Evolutionary conservation across 1,139 yeast species (phyloP).

Genomic region (Neolecta irregularis): DNA sequence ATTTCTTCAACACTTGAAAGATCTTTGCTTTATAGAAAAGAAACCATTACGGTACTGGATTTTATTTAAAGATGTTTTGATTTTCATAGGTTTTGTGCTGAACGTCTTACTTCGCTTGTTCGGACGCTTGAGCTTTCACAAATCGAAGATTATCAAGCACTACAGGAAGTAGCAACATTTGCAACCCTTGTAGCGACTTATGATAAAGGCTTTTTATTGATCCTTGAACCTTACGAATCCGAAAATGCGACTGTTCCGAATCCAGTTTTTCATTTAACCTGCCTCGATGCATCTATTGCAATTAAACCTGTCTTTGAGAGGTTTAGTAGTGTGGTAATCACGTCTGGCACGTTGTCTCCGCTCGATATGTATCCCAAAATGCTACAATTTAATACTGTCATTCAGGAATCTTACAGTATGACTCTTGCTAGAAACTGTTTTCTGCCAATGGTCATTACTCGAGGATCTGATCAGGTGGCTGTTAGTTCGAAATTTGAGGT

Average conservation of each 20-base stretch:
- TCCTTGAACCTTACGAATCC: slow-evolving; percentile 88
- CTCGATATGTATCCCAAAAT: slow-evolving; percentile 96
- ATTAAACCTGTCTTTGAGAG: slow-evolving; percentile 92
- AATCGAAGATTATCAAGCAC: slow-evolving; percentile 80
- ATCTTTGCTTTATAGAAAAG: slow-evolving; percentile 76
- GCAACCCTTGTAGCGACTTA: slow-evolving; percentile 92
- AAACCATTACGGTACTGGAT: slow-evolving; percentile 51
- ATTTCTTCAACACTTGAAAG: slow-evolving; percentile 81
- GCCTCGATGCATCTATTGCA: slow-evolving; percentile 95
- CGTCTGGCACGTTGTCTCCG: slow-evolving; percentile 96
- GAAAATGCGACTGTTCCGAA: slow-evolving; percentile 97
- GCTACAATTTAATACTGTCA: slow-evolving; percentile 86
- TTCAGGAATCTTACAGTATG: slow-evolving; percentile 92
- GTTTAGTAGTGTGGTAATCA: slow-evolving; percentile 84
- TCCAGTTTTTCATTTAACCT: slow-evolving; percentile 86
- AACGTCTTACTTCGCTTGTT: slow-evolving; percentile 71
- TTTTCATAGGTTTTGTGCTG: slow-evolving; percentile 51
- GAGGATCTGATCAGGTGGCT: slow-evolving; percentile 95
- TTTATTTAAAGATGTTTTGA: background rate
- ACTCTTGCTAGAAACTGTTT: slow-evolving; percentile 84
- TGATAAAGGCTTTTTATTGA: slow-evolving; percentile 80
- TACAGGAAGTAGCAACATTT: slow-evolving; percentile 90
- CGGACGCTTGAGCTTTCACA: slow-evolving; percentile 76
- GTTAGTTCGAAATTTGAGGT: slow-evolving; percentile 92
- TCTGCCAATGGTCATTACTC: slow-evolving; percentile 87